Percentiles rank a stretch among this genome's conserved stretches.
These are phyloP conservation scores for Melampsora abietis-canadensis DNA, from an alignment of 1,284 basidiomycete genomes.

Conservation along the genomic window DNA sequence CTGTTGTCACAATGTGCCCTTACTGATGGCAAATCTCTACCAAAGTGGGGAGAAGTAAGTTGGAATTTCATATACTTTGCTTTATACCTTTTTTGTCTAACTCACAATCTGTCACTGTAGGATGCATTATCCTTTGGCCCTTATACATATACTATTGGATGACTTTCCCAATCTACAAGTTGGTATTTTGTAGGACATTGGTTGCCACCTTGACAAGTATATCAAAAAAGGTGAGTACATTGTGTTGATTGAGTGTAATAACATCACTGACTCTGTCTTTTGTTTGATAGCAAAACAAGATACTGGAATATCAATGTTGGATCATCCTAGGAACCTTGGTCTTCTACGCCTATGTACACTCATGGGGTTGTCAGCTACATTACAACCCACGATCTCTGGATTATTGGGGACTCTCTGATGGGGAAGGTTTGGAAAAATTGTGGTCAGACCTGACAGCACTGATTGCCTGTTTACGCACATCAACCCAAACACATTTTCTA, in stretches of 20 bases:
- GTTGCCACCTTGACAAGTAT: conserved; percentile 18
- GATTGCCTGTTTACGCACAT: not conserved
- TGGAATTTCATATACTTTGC: not conserved
- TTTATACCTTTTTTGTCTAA: too few species aligned
- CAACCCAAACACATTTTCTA: not conserved
- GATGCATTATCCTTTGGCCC: conserved; percentile 7
- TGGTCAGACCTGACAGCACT: conserved; percentile 24
- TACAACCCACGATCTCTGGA: conserved; percentile 12
- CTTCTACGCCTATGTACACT: conserved; percentile 39
- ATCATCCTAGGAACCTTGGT: not conserved
- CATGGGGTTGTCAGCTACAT: conserved; percentile 22
- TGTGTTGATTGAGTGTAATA: too few species aligned
- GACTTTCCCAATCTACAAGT: not conserved
- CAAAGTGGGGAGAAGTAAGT: conserved; percentile 15
- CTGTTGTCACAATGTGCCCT: conserved; percentile 10
- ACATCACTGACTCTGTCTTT: not conserved
- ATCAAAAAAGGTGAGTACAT: too few species aligned
- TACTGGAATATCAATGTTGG: not conserved
- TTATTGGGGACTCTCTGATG: conserved; percentile 28
- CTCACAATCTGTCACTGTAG: too few species aligned
- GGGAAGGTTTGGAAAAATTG: conserved; percentile 20
- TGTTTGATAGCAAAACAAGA: not conserved
- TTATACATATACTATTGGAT: not conserved
- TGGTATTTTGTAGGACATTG: conserved; percentile 5
- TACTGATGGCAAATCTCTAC: not conserved